Base-by-base conservation (phyloP, 352 stramenopile genomes). In the Ochromonadaceae sp. region DNA sequence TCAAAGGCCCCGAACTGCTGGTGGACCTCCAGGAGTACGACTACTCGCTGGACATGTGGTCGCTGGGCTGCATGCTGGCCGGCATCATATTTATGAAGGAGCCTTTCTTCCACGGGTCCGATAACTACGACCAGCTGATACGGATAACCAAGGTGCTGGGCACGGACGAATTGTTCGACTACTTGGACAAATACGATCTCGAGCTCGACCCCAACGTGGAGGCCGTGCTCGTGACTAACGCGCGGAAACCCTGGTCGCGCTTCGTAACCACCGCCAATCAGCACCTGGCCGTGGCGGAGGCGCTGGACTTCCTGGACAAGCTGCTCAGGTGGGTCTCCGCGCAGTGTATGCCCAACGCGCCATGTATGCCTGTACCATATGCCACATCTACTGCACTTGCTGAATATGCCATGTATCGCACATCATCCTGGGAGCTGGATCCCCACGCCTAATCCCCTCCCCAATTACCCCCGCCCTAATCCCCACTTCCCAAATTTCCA, bases 1-100 rank as follows among this genome's bases (percentile, higher is more conserved):
- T 96, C 72, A 98, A 98, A 78, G 90, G 88, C 48, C 92, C 92
- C 1, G 92, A 98, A 73, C 75, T 98, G 10, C 76, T 98, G 17
- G 90, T 97, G 30, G 88, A 96, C 85, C 86, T 97, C 76, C 90
- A 97, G 68, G 87, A 97, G 68, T 98, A 97, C 70, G 91, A 97
- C 77, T 97, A 98, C 74, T 91, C 87, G 48, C 78, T 98, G 30
- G 90, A 97, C 70, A 96, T 98, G 88, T 98, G 90, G 87, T 87
- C 78, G 52, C 75, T 97, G 5, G 90, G 90, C n/a, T 97, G 90
- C 67, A 95, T 97, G 84, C 92, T 97, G 69, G 87, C 86, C 17
- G 84, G 85, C 26, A 96, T 97, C 90, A 95, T 97, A 72, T 97
- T 98, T 76, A 81, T 88, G 66, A 96, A 96, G 74, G 90, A 98